Conservation (phyloP, 305 asterid genomes). For the Fraxinus xanthoxyloides region DNA sequence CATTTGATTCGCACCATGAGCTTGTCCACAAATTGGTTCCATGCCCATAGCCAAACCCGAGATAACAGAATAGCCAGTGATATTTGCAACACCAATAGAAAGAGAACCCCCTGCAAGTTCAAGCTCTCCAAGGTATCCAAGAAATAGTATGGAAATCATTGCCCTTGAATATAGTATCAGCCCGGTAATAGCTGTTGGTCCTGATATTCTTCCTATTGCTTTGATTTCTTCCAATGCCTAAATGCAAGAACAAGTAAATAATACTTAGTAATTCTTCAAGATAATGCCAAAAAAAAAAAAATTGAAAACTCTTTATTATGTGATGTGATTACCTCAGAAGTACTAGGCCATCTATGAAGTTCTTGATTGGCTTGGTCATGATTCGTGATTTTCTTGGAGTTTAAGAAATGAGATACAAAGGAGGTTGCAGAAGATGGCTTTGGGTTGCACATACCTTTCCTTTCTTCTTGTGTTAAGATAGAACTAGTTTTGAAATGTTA, state of each 20-base stretch:
- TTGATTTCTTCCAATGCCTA: constrained; percentile 76
- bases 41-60: constrained; percentile 96
- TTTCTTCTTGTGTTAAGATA: not conserved
- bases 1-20: constrained; percentile 87
- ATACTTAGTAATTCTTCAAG: not conserved
- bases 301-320: not conserved
- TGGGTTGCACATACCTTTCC: constrained; percentile 60
- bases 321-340: constrained; percentile 52
- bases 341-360: constrained; percentile 77
- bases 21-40: constrained; percentile 97
- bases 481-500: constrained; percentile 16
- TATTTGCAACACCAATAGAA: constrained; percentile 85
- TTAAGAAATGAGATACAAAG: constrained; percentile 41
- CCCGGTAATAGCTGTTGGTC: constrained; percentile 81
- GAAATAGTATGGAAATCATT: constrained; percentile 91
- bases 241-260: not conserved
- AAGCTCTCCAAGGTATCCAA: constrained; percentile 87
- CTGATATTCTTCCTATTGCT: constrained; percentile 78
- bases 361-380: constrained; percentile 35
- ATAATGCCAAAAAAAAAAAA: not conserved
- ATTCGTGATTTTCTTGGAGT: constrained; percentile 49
- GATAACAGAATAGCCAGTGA: constrained; percentile 90
- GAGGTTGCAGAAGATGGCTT: constrained; percentile 72
- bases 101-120: constrained; percentile 91
- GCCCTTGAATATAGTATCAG: constrained; percentile 73